These are phyloP conservation scores for Strobilomyces echinocephalus DNA, from an alignment of 768 basidiomycete species.

Conservation along the genomic window DNA sequence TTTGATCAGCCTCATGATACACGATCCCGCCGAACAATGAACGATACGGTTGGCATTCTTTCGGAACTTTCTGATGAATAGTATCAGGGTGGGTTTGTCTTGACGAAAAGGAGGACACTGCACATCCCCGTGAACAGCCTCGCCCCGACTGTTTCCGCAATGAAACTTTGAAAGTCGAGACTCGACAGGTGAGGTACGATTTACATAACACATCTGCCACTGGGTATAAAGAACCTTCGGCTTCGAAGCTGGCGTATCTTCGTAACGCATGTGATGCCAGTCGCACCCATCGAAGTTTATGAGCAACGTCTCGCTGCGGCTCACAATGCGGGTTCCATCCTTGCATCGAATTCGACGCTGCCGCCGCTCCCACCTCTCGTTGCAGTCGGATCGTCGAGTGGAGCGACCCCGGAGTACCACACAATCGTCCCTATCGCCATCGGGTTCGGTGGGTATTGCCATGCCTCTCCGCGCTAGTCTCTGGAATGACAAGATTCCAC, in stretches of 20 bases:
- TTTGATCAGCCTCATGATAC: too few species aligned
- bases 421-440: slow-evolving; percentile 12
- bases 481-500: neutral
- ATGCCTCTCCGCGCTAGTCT: neutral
- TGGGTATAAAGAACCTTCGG: neutral
- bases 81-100: neutral
- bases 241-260: neutral
- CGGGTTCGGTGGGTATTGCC: slow-evolving; percentile 8
- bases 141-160: neutral
- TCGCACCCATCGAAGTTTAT: too few species aligned
- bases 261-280: neutral
- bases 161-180: too few species aligned
- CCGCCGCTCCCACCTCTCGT: neutral
- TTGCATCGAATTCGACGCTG: neutral
- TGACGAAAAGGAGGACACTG: neutral
- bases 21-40: too few species aligned
- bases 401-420: slow-evolving; percentile 2
- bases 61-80: too few species aligned
- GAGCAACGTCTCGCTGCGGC: too few species aligned
- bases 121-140: too few species aligned
- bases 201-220: neutral
- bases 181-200: neutral
- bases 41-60: too few species aligned
- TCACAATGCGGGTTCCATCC: too few species aligned
- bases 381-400: neutral